Evolutionary conservation across 2,329 filamentous ascomycete species (phyloP), one percentile per base, ranked within the genome.

Genomic region (Pseudogymnoascus sp.): DNA sequence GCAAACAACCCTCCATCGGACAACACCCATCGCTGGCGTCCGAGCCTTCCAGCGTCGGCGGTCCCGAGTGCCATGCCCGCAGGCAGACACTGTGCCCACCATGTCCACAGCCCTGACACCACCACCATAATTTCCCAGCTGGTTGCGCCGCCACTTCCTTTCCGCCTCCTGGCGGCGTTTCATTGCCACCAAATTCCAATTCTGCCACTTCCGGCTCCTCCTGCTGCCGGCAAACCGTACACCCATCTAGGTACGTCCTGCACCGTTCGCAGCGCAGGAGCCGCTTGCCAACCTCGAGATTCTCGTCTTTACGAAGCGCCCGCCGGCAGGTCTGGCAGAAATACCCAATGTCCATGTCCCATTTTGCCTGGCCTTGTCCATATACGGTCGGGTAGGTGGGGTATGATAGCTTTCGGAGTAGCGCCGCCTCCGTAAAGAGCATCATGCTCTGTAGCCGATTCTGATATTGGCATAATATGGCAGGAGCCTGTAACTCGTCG

Each of bases 1-100:
- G 85, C 2, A 84, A 81, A 69, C 85, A 88, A 0, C 85, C 85
- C 65, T 87, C 84, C n/a, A 86, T 73, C 1, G 85, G 85, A 66
- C 85, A 88, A 71, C 81, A 86, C 0, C 85, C 85, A 59, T 81
- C 82, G 33, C 66, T 78, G 7, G 75, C 73, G 16, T 76, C 76
- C 1, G 71, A 71, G 1, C 70, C 74, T 53, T 69, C 65, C 13
- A 38, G 33, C 4, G 35, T 42, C 35, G 59, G 33, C 2, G 65
- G 64, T 6, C 65, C 67, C 0, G 76, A 76, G 71, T 87, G 85
- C 85, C 85, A 88, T 1, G 77, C 77, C 62, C 81, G 78, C 1
- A 88, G 76, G 64, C 85, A 88, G 0, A 80, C 79, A 0, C 81
- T 78, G 71, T 88, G 85, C 0, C 85, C 85, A 29, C 85, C 85